Base-by-base conservation (phyloP, 1,139 yeast genomes). In the Dujonia santamariae region DNA sequence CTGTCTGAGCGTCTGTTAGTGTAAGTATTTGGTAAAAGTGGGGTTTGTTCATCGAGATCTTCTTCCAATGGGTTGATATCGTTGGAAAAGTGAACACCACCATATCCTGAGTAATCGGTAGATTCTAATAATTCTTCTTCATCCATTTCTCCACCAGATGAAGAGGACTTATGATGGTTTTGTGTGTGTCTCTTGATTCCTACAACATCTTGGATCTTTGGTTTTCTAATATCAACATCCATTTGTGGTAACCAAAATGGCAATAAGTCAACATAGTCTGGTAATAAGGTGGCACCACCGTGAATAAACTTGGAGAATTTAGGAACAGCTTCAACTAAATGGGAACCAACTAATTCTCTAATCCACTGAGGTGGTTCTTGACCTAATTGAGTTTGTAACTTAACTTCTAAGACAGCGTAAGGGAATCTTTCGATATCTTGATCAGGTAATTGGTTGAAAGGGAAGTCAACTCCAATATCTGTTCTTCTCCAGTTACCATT, bases 241-340 rank as follows among this genome's bases (percentile, higher is more conserved):
- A 92, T 92, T 63, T 92, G 98, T n/a, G 97, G 97, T 46, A 82
- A 71, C 98, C 98, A 92, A 63, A 86, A 92, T 35, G 98, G 98
- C 50, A 92, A 81, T 45, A 87, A 73, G 37, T 80, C 75, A 29
- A 87, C 88, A 57, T 72, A 76, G 28, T 87, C 94, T 9, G 96
- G 92, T 47, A 92, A 64, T 49, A 92, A 68, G 19, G 92, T 73
- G 8, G 98, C 96, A 40, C 88, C 82, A 48, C 98, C 98, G 53
- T 92, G 98, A 48, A 92, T 90, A 53, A 92, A 92, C 61, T 92
- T 92, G 40, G 97, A 90, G 59, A 88, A 92, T 61, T 92, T 92
- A 22, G 98, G 98, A 26, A 92, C 97, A 0, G 97, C 97, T 62
- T 92, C 98, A 31, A 92, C 98, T 40, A 92, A 71, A 59, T 92